A percentile compares a stretch with the other conserved stretches of the same genome.
These are phyloP conservation scores for Hanseniaspora clermontiae DNA, from an alignment of 805 yeast species.

Conservation along the genomic window DNA sequence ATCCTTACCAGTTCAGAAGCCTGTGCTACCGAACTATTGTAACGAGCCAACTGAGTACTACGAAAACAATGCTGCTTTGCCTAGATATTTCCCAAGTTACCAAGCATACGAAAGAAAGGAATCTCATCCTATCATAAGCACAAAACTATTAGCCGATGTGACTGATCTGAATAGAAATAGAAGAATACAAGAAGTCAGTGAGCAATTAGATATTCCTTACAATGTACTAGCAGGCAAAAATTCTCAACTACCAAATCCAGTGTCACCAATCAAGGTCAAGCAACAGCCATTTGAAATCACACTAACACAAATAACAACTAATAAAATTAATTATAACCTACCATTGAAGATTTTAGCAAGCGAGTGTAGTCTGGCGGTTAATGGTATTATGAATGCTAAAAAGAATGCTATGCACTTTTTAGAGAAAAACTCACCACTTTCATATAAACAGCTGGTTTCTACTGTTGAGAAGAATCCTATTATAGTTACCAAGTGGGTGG, in stretches of 20 bases:
- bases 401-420: conserved; percentile 3
- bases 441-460: not conserved
- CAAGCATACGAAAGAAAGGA: not conserved
- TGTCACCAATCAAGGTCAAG: conserved; percentile 11
- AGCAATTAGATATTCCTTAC: conserved; percentile 21
- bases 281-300: conserved; percentile 14
- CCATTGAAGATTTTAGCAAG: conserved; percentile 32
- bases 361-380: conserved; percentile 35
- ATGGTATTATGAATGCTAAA: conserved; percentile 35
- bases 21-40: not conserved
- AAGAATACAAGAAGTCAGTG: conserved; percentile 27
- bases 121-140: not conserved
- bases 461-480: conserved; percentile 37
- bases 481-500: conserved; percentile 92
- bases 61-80: not conserved
- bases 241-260: conserved; percentile 11
- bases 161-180: conserved; percentile 22
- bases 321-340: conserved; percentile 29
- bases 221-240: not conserved
- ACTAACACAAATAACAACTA: conserved; percentile 24
- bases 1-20: not conserved
- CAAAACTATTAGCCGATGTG: not conserved
- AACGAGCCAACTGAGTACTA: not conserved
- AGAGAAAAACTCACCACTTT: conserved; percentile 5
- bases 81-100: conserved; percentile 9